Evolutionary conservation across 345 rosid genomes (phyloP).

Genomic region (Trapa bicornis): DNA sequence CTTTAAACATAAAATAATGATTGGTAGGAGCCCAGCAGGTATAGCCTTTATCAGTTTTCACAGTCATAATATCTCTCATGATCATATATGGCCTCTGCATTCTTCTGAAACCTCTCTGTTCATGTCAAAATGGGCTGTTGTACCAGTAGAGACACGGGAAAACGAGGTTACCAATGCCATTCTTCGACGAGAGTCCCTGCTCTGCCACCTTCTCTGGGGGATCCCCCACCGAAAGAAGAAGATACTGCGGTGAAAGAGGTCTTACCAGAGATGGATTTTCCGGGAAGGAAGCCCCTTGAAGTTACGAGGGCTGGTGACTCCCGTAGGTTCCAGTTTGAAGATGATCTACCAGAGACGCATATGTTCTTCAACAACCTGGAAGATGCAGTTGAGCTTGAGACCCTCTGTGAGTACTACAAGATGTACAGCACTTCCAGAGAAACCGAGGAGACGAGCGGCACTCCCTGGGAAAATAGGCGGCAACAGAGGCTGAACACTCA

Average conservation of each 20-base stretch:
- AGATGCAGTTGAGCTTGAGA: constrained; percentile 31
- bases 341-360: constrained; percentile 6
- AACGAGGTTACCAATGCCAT: not conserved
- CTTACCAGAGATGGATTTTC: not conserved
- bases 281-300: not conserved
- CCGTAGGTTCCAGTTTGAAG: constrained; percentile 1
- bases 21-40: not conserved
- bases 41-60: not conserved
- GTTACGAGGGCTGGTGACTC: not conserved
- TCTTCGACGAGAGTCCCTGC: not conserved
- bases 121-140: constrained; percentile 46
- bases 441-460: constrained; percentile 16
- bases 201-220: not conserved
- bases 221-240: not conserved
- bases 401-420: constrained; percentile 31
- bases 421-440: constrained; percentile 32
- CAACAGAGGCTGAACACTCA: constrained; percentile 19
- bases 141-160: constrained; percentile 16
- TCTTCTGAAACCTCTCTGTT: not conserved
- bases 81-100: not conserved
- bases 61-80: not conserved
- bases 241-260: not conserved
- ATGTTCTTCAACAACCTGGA: constrained; percentile 12
- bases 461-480: constrained; percentile 4
- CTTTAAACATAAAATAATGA: not conserved